Evolutionary conservation across 352 stramenopile species (phyloP).

Genomic region (Globisporangium parvum): DNA sequence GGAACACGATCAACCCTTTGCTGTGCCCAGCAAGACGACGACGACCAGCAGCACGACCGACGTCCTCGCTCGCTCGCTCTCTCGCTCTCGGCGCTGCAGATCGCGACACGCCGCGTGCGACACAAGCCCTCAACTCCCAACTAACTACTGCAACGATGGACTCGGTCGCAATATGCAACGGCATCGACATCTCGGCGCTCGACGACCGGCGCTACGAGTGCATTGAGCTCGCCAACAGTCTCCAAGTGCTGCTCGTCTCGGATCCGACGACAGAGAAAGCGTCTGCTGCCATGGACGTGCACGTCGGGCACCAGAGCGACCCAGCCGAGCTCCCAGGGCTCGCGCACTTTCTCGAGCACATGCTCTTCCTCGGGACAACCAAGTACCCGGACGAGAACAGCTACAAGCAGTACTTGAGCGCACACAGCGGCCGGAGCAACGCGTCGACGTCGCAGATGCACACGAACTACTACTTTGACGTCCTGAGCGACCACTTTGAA

Average conservation of each 20-base stretch:
- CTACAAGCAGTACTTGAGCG: conserved; percentile 91
- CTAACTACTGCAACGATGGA: conserved; percentile 3
- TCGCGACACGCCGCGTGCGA: too few relatives aligned
- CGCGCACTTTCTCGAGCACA: conserved; percentile 94
- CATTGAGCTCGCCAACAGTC: conserved; percentile 39
- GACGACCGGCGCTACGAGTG: conserved; percentile 60
- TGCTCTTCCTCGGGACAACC: conserved; percentile 95
- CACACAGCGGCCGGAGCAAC: conserved; percentile 93
- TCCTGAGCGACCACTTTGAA: conserved; percentile 69
- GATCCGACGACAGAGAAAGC: conserved; percentile 91
- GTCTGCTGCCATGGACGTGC: conserved; percentile 92
- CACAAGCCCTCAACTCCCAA: too few relatives aligned
- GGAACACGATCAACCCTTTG: too few relatives aligned
- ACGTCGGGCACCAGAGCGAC: conserved; percentile 92
- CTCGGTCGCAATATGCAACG: conserved; percentile 8
- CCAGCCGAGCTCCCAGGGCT: conserved; percentile 80
- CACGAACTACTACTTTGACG: conserved; percentile 97
- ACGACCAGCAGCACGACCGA: too few relatives aligned
- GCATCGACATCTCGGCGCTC: conserved; percentile 53
- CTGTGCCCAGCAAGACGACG: too few relatives aligned
- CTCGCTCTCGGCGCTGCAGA: too few relatives aligned
- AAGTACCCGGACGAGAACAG: conserved; percentile 96
- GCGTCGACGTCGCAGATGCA: conserved; percentile 95
- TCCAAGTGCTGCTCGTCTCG: conserved; percentile 83
- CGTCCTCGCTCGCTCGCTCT: too few relatives aligned